phyloP scores from a whole-genome alignment of 768 basidiomycete species.

The Coprinellus micaceus region DNA sequence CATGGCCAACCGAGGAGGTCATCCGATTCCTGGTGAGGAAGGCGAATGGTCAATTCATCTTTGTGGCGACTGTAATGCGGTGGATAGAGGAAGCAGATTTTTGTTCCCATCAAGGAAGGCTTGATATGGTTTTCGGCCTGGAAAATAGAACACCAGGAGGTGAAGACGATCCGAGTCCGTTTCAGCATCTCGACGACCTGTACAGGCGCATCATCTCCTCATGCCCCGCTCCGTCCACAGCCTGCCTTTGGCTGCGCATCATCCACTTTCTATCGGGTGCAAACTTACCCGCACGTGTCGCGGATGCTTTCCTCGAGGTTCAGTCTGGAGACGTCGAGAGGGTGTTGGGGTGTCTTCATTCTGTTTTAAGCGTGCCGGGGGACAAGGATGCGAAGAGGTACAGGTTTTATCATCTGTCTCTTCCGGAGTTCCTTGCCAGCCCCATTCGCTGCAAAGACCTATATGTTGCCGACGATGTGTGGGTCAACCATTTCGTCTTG shows the following conservation, averaged over 20 bases:
- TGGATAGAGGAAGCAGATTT: not conserved
- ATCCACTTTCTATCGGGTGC: not conserved
- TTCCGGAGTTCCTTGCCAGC: not conserved
- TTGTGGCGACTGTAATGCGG: not conserved
- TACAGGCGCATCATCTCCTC: not conserved
- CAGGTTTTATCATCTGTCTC: not conserved
- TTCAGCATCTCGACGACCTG: not conserved
- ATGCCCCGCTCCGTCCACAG: not conserved
- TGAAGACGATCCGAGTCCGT: not conserved
- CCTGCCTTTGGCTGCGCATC: not conserved
- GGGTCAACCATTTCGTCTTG: not conserved
- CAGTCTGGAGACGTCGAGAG: not conserved
- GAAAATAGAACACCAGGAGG: not conserved
- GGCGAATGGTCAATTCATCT: conserved; percentile 8
- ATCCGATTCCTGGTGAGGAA: not conserved
- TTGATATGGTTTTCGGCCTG: not conserved
- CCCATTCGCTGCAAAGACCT: not conserved
- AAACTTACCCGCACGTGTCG: not conserved
- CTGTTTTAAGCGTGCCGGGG: not conserved
- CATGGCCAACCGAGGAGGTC: conserved; percentile 6
- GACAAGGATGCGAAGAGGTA: not conserved
- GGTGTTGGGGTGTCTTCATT: not conserved
- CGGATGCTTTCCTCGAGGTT: not conserved
- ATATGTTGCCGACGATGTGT: not conserved
- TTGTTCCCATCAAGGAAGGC: not conserved